Evolutionary conservation across 139 green algal genomes (phyloP), one percentile per base, ranked within the genome.

Genomic region (Haematococcus sp.): DNA sequence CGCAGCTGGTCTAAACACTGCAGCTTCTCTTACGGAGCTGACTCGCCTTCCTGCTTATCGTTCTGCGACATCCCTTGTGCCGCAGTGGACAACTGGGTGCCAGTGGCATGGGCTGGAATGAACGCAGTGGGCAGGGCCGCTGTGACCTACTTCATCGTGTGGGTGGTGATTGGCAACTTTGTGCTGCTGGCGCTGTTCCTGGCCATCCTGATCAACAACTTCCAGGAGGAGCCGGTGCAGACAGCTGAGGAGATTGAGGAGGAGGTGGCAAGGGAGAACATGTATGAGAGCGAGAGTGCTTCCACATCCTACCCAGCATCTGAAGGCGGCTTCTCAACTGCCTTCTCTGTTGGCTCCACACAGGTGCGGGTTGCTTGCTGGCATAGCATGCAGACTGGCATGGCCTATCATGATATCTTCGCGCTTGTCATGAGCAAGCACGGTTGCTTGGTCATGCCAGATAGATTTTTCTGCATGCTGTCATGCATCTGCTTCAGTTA

Each of bases 141-240:
- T 20, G 58, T 32, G 28, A 34, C 85, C 2, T 89, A 83, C 70
- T 89, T 84, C 67, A 65, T 89, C 13, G 35, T 67, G 27, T 85
- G 78, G 77, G 44, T 80, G 28, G 60, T 89, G 34, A 63, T 93
- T 1, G 88, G 86, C 67, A 89, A 90, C 68, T 89, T 89, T 59
- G 80, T 91, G 59, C 76, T 91, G 49, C 73, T 93, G 17, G 89
- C 84, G 59, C 76, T 93, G 23, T 89, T 93, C 78, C 83, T 93
- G 20, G 88, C 88, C 32, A 87, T 93, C 58, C 73, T 88, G 15
- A 77, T 88, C 52, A 76, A 73, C 61, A 82, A 77, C 67, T 82
- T 85, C 43, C 63, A 72, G 73, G 73, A 61, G 54, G 54, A 28
- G 54, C 54, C 22, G 22, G 15, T 20, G 15, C 22, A 28, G 54